A percentile compares a stretch with the other conserved stretches of the same genome.
Evolutionary conservation across 805 yeast species (phyloP).

Genomic region (Zygosaccharomyces gambellarensis): DNA sequence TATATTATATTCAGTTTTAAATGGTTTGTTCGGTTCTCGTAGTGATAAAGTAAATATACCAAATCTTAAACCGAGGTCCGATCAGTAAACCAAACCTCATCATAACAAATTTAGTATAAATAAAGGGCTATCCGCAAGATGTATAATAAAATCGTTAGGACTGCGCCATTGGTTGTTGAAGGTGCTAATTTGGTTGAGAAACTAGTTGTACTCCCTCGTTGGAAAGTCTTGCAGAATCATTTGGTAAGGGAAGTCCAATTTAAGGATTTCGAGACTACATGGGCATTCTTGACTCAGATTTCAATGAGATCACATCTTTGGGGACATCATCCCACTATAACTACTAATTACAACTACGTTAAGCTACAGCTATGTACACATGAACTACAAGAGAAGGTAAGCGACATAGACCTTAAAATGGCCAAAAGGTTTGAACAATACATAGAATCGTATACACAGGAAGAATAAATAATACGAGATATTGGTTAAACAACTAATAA

Average conservation of each 20-base stretch:
- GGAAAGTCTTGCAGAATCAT: constrained; percentile 23
- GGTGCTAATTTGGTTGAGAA: constrained; percentile 20
- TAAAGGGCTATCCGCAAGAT: constrained; percentile 16
- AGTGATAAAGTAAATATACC: not conserved
- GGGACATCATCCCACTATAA: constrained; percentile 70
- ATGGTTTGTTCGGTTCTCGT: not conserved
- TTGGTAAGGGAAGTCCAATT: constrained; percentile 41
- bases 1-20: not conserved
- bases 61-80: not conserved
- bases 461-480: constrained; percentile 3
- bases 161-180: constrained; percentile 30
- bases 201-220: constrained; percentile 21
- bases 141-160: constrained; percentile 38
- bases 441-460: constrained; percentile 14
- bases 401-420: constrained; percentile 54
- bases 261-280: constrained; percentile 53
- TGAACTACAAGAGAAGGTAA: constrained; percentile 43
- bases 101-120: not conserved
- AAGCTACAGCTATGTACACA: constrained; percentile 57
- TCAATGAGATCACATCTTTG: constrained; percentile 51
- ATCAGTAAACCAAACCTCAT: not conserved
- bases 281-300: constrained; percentile 59
- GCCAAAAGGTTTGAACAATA: constrained; percentile 47
- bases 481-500: not conserved
- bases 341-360: constrained; percentile 58